These are phyloP conservation scores for Claviceps capensis DNA, from an alignment of 2,329 filamentous ascomycete species.

Conservation along the genomic window DNA sequence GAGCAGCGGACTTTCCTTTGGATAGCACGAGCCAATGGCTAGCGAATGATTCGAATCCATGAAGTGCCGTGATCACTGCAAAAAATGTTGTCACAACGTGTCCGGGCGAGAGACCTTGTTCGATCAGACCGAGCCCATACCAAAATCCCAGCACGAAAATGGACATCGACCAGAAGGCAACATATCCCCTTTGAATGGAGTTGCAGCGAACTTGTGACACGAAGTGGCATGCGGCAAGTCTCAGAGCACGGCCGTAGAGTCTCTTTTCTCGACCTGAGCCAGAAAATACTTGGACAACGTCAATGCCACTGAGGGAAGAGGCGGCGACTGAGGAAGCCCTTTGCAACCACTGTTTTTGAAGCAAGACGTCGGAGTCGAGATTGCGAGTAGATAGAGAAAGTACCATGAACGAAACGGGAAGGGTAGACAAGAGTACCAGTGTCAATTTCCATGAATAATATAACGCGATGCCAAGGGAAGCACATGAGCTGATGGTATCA, in stretches of 20 bases:
- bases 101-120: constrained; percentile 44
- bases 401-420: constrained; percentile 52
- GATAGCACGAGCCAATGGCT: constrained; percentile 66
- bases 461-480: constrained; percentile 58
- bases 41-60: constrained; percentile 59
- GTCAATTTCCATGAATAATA: constrained; percentile 76
- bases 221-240: constrained; percentile 48
- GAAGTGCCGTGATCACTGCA: constrained; percentile 61
- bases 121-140: constrained; percentile 63
- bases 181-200: constrained; percentile 57
- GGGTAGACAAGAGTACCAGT: constrained; percentile 58
- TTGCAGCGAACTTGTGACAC: constrained; percentile 53
- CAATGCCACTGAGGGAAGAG: constrained; percentile 59
- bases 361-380: constrained; percentile 51
- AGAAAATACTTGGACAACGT: constrained; percentile 78
- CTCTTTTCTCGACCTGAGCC: constrained; percentile 55
- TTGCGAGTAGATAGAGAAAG: constrained; percentile 46
- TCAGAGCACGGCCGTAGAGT: constrained; percentile 47
- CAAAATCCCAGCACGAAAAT: constrained; percentile 87
- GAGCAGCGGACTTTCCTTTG: constrained; percentile 65
- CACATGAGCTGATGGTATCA: constrained; percentile 48
- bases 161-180: constrained; percentile 58
- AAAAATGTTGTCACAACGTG: constrained; percentile 77
- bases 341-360: constrained; percentile 54
- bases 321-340: constrained; percentile 58